These are phyloP conservation scores for Gomphus bonarii DNA, from an alignment of 1,284 basidiomycete genomes.

Conservation along the genomic window DNA sequence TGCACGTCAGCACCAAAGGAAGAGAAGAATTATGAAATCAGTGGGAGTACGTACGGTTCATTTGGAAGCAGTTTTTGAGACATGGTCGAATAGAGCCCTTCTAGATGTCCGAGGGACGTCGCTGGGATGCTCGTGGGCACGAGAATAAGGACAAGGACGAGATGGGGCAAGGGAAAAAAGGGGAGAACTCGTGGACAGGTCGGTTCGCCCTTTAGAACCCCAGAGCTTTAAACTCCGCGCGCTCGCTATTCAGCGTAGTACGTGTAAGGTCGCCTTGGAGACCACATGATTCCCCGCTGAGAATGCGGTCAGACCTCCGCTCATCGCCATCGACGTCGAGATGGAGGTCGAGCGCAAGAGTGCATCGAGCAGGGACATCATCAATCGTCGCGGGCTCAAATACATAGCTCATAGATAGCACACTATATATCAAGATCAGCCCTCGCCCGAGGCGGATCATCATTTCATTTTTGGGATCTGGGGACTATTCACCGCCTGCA, in stretches of 20 bases:
- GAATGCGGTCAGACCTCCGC: not conserved
- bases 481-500: not conserved
- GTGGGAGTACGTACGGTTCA: not conserved
- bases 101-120: not conserved
- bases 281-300: slow-evolving; percentile 3
- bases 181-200: slow-evolving; percentile 2
- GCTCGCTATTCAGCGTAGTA: slow-evolving; percentile 6
- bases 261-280: slow-evolving; percentile 5
- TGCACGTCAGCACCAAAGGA: not conserved
- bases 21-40: not conserved
- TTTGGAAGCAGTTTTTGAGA: not conserved
- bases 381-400: not conserved
- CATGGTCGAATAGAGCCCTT: not conserved
- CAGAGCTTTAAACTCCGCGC: slow-evolving; percentile 11
- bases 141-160: not conserved
- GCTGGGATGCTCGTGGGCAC: not conserved
- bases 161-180: slow-evolving; percentile 1
- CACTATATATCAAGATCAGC: slow-evolving; percentile 1
- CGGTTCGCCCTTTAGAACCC: slow-evolving; percentile 12
- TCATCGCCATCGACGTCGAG: slow-evolving; percentile 2
- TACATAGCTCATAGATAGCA: not conserved
- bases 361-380: not conserved
- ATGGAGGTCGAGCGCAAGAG: not conserved
- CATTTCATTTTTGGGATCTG: not conserved
- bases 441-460: slow-evolving; percentile 5